phyloP scores from a whole-genome alignment of 805 yeast species.

The Zygoascus flipseniorum region DNA sequence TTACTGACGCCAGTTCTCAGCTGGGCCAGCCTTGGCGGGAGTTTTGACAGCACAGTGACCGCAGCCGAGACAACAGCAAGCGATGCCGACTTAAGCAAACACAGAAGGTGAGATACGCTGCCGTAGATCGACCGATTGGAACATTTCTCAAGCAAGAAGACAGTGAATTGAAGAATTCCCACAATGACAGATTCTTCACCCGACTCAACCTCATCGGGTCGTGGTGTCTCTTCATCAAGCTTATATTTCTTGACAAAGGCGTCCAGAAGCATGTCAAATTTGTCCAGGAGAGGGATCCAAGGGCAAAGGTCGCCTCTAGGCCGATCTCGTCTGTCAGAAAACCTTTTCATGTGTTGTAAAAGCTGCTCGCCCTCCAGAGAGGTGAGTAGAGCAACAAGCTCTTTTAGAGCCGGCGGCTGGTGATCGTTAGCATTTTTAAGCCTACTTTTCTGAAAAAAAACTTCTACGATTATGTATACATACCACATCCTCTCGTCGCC shows the following conservation, averaged over 20 bases:
- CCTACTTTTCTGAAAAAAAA: no score
- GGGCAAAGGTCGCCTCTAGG: constrained; percentile 62
- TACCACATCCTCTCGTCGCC: constrained; percentile 19
- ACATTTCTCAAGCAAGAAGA: constrained; percentile 58
- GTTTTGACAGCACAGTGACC: constrained; percentile 47
- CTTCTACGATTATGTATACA: constrained; percentile 2
- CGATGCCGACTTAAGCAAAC: constrained; percentile 51
- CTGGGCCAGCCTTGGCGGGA: constrained; percentile 53
- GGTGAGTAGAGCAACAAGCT: constrained; percentile 10
- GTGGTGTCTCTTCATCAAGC: constrained; percentile 38
- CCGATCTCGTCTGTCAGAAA: constrained; percentile 43
- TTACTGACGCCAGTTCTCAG: constrained; percentile 35
- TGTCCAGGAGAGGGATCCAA: constrained; percentile 71
- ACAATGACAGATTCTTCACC: constrained; percentile 42
- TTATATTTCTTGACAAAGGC: constrained; percentile 44
- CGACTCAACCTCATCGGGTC: constrained; percentile 36
- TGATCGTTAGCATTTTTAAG: neutral
- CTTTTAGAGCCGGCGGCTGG: constrained; percentile 15
- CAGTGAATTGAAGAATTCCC: constrained; percentile 53
- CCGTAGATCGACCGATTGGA: constrained; percentile 58
- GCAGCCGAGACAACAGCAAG: constrained; percentile 52
- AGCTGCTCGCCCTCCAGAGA: constrained; percentile 33
- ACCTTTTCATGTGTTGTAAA: constrained; percentile 31
- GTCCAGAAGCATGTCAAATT: constrained; percentile 63
- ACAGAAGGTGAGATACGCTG: constrained; percentile 53